Percentiles rank a stretch among this genome's conserved stretches.
phyloP scores from a whole-genome alignment of 2,329 filamentous ascomycete genomes.

The Alternaria sp. region DNA sequence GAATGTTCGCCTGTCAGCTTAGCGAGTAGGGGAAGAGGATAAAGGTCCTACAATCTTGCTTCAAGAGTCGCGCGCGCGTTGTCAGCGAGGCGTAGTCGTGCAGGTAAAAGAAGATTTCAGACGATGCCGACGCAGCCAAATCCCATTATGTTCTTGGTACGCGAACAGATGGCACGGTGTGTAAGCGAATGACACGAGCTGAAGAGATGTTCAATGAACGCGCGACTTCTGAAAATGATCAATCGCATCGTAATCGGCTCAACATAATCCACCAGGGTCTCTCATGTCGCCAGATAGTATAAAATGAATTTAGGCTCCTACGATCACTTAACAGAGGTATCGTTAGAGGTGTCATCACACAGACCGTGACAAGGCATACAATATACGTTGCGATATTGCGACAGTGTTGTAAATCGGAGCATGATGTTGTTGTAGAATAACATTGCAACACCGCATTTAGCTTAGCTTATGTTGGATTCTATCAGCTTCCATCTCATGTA shows the following conservation, averaged over 20 bases:
- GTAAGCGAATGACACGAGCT: background rate
- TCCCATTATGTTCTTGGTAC: background rate
- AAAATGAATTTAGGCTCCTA: no score
- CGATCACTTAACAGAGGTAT: background rate
- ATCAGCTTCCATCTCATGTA: no score
- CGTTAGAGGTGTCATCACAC: rapidly evolving
- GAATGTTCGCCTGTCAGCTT: background rate
- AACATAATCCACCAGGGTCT: background rate
- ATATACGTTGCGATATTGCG: background rate
- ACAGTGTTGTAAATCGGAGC: background rate
- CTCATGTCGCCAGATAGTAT: background rate
- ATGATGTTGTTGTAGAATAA: background rate
- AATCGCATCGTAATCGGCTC: slow-evolving; percentile 2
- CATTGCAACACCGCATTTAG: background rate
- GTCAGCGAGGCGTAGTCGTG: background rate
- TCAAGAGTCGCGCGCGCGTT: background rate
- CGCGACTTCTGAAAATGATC: background rate
- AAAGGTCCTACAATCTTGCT: background rate
- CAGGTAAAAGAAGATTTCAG: background rate
- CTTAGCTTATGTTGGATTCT: background rate
- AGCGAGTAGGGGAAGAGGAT: background rate
- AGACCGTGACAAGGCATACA: background rate
- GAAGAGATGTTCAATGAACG: background rate
- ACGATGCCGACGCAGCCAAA: background rate
- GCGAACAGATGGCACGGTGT: background rate